Base-by-base conservation (phyloP, 2,329 filamentous ascomycete species). In the Xylariaceae sp. region DNA sequence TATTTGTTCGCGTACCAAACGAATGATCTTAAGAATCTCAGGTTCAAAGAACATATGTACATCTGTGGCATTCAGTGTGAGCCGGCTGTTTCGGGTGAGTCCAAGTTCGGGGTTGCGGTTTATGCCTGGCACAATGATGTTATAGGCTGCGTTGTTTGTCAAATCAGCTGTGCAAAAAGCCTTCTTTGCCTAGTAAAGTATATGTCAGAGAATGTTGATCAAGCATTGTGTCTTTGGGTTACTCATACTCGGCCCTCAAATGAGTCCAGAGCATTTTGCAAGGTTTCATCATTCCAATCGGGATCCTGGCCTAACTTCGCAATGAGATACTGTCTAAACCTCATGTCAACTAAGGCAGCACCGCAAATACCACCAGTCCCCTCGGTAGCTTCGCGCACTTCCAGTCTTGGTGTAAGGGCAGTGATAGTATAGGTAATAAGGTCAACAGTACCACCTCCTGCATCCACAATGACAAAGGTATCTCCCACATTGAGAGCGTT, bases 381-480 rank as follows among this genome's bases (percentile, higher is more conserved):
- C 23, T 69, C 67, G 3, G 70, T 70, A 12, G 73, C 70, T 57
- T 78, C 75, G 44, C 67, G 64, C n/a, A 78, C 62, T 47, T 72
- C 65, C 6, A 77, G 60, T 14, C 66, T 64, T 2, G 73, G 74
- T 40, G 68, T 61, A 3, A 73, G 54, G 8, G 63, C 60, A 2
- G 61, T 67, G 32, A 79, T 68, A 45, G 71, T 69, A 50, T 79
- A 79, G 2, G 51, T 55, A 25, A 57, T 53, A 20, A 58, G 45
- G 29, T 57, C 55, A 5, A 56, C 55, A 1, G 55, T 57, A 5
- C 75, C 76, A 25, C 76, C 76, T 10, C 75, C 75, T 17, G 75
- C 75, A 52, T 79, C 76, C 32, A 75, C 75, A 3, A 79, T 68
- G 12, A 79, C 70, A 40, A 79, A 74, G 16, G 67, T 71, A 32